These are phyloP conservation scores for Hanseniaspora sp. DNA, from an alignment of 1,139 yeast species.

Conservation along the genomic window DNA sequence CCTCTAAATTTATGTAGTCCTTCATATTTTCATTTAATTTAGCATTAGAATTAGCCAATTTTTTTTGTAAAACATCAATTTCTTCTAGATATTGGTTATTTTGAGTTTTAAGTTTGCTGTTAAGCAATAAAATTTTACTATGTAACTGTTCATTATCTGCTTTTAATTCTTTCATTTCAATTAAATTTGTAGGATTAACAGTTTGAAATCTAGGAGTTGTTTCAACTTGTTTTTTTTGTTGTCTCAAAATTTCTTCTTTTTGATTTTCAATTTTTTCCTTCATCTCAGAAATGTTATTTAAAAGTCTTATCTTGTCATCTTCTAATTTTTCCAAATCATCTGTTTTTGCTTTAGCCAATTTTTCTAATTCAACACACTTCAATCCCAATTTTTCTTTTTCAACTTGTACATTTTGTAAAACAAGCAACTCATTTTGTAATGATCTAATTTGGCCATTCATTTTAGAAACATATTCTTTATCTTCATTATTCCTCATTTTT, in stretches of 20 bases:
- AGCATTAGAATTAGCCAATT: background rate
- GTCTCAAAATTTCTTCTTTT: background rate
- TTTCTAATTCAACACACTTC: background rate
- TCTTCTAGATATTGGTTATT: constrained; percentile 20
- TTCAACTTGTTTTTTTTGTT: background rate
- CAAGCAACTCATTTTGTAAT: background rate
- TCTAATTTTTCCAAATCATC: background rate
- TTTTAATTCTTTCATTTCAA: constrained; percentile 22
- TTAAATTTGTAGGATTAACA: background rate
- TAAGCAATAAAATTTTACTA: constrained; percentile 16
- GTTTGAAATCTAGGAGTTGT: background rate
- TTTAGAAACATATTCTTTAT: background rate
- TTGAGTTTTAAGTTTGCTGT: constrained; percentile 17
- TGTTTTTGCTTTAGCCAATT: background rate
- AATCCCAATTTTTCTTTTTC: background rate
- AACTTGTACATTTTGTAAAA: background rate
- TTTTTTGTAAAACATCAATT: constrained; percentile 16
- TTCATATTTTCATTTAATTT: constrained; percentile 6
- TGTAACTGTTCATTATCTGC: constrained; percentile 20
- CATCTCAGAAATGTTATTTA: background rate
- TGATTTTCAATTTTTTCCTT: constrained; percentile 1
- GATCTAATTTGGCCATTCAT: constrained; percentile 5
- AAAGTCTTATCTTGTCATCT: background rate
- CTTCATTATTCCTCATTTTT: background rate
- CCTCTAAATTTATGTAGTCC: constrained; percentile 1